Percentiles rank a stretch among this genome's conserved stretches.
phyloP scores from a whole-genome alignment of 75 land plant species.

The Sequoia sempervirens region DNA sequence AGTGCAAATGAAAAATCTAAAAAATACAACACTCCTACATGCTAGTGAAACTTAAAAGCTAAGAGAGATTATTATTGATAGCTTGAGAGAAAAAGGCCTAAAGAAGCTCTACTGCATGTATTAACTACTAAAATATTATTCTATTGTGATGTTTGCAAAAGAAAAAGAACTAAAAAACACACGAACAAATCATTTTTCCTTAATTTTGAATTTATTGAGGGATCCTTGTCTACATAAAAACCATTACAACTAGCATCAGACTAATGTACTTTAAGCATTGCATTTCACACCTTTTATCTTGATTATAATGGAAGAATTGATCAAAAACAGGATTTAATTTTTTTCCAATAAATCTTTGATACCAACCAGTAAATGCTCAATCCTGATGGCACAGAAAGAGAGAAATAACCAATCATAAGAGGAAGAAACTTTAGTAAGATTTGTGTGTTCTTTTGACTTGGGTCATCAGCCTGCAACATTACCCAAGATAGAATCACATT shows the following conservation, averaged over 20 bases:
- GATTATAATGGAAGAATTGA: neutral
- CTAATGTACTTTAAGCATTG: neutral
- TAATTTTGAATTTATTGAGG: neutral
- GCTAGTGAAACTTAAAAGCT: neutral
- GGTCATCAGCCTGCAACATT: slow-evolving; percentile 72
- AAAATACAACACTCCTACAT: neutral
- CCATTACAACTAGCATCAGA: neutral
- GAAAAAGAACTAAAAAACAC: neutral
- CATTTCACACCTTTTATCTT: neutral
- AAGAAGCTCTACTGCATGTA: neutral
- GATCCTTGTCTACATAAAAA: neutral
- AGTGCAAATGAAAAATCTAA: neutral
- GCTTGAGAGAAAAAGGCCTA: neutral
- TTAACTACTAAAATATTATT: neutral
- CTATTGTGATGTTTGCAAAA: neutral
- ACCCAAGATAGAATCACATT: neutral
- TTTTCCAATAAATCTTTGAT: neutral
- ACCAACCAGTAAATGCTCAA: slow-evolving; percentile 93
- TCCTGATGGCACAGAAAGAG: slow-evolving; percentile 97
- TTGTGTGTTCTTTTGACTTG: slow-evolving; percentile 75
- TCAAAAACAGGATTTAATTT: neutral
- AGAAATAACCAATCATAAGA: slow-evolving; percentile 98
- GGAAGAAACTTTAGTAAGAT: slow-evolving; percentile 53
- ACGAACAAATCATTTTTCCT: neutral
- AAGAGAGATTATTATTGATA: neutral